Base-by-base conservation (phyloP, 305 asterid genomes). In the Fraxinus angustifolia region DNA sequence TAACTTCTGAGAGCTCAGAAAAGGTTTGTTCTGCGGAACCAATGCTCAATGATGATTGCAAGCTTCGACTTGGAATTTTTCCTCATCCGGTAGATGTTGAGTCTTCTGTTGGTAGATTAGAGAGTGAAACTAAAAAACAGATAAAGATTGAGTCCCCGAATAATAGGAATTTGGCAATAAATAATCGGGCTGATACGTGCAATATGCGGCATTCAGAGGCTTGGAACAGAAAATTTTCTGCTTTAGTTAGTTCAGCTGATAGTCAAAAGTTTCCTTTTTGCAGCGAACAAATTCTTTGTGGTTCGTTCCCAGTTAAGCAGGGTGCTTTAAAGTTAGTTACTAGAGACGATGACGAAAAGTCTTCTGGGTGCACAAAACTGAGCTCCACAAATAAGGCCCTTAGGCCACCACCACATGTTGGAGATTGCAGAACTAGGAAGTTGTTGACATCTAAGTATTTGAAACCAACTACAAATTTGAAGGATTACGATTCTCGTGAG, bases 261-360 rank as follows among this genome's bases (percentile, higher is more conserved):
- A 91, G 82, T 90, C 91, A 88, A 81, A 91, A 91, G 88, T 87
- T 93, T 77, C 88, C 90, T 6, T 80, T 86, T 45, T 45, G 85
- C 23, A 79, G 30, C 75, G 91, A 88, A 89, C 92, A 73, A 73
- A 30, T 89, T 78, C 87, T 93, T 67, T 10, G 89, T 84, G 90
- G 93, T 82, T 88, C 90, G 79, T 79, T 83, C 78, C 92, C 91
- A 3, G 74, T 75, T 53, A 84, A 81, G 76, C 86, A 85, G 91
- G 94, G 89, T 23, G 88, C 83, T 95, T 94, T 92, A 91, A 91
- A 90, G 88, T 89, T 95, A 91, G 91, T 82, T 87, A 73, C 60
- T 90, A 93, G 89, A 86, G 99, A 92, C 86, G 97, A 92, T 90
- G 97, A 90, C 87, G 97, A 93, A 78, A 94, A 92, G 78, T 86